A percentile compares a stretch with the other conserved stretches of the same genome.
Conservation (phyloP, 768 basidiomycete genomes). For the Pilatotrama ljubarskyi region DNA sequence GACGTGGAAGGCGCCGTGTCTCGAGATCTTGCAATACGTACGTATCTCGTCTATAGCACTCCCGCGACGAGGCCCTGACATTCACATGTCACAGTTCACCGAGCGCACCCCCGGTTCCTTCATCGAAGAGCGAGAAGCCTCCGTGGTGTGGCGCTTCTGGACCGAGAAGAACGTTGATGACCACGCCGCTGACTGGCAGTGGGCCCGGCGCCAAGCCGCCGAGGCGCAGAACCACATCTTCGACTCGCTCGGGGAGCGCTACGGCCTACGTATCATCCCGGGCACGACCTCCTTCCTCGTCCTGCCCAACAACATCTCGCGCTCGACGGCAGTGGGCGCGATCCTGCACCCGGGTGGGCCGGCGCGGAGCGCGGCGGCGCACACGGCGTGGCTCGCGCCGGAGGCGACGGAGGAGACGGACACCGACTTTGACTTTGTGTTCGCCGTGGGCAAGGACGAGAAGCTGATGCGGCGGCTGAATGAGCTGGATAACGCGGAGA, state of each 20-base stretch:
- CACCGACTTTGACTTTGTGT: constrained; percentile 54
- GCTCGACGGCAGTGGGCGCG: constrained; percentile 81
- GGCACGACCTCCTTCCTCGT: constrained; percentile 80
- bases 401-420: constrained; percentile 36
- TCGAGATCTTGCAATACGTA: constrained; percentile 85
- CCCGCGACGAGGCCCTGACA: not conserved
- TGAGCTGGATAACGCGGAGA: constrained; percentile 72
- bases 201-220: constrained; percentile 85
- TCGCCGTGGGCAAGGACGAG: constrained; percentile 76
- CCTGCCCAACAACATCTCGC: constrained; percentile 78
- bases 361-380: constrained; percentile 38
- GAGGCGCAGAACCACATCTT: constrained; percentile 94
- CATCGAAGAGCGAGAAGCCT: constrained; percentile 81
- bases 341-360: constrained; percentile 68
- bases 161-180: constrained; percentile 43
- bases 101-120: constrained; percentile 87
- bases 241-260: constrained; percentile 82
- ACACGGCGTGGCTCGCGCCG: constrained; percentile 43
- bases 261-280: constrained; percentile 81
- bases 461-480: constrained; percentile 74
- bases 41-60: constrained; percentile 32
- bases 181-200: constrained; percentile 57
- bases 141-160: constrained; percentile 86
- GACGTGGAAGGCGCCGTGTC: constrained; percentile 77
- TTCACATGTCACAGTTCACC: constrained; percentile 58